Evolutionary conservation across 1,284 basidiomycete species (phyloP), one percentile per base, ranked within the genome.

Genomic region (Pyrrhoderma noxium): DNA sequence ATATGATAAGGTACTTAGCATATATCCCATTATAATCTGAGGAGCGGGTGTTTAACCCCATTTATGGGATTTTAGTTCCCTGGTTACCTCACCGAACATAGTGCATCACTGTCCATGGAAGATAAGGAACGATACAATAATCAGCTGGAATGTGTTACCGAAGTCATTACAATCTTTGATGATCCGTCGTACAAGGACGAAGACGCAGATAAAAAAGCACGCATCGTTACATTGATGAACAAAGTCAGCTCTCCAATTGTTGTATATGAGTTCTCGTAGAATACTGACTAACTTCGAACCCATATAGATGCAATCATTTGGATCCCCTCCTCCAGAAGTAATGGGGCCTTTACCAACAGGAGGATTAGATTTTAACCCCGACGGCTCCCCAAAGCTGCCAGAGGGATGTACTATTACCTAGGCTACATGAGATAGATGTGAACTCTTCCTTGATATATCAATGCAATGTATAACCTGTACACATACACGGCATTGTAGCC

Each of bases 281-380:
- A 5, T 13, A 51, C 21, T 49, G 14, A 45, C 25, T 5, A 16
- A n/a, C n/a, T 40, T 14, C 19, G 27, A 35, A 41, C 11, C 40
- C 16, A 42, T 57, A 14, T 59, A 93, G 86, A 82, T 95, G 78
- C 91, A 94, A 75, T 74, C 76, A 27, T 76, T 85, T 53, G 94
- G 95, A 2, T 82, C 89, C 9, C 94, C 94, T 0, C 94, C 94
- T 0, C 68, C 82, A 46, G 91, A 94, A 63, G 81, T 98, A 50
- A 91, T 96, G 81, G 95, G 94, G 1, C 84, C 89, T 3, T 74
- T 97, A 58, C 93, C 93, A 0, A 79, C 90, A 3, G 27, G 7
- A 31, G 91, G 86, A 18, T 70, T 89, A 48, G 79, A 72, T 8
- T 59, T 83, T 25, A 76, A 76, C 0, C 43, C 70, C 2, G 81